Percentiles rank a stretch among this genome's conserved stretches.
Conservation (phyloP, 345 rosid species). For the Nasturtium officinale region DNA sequence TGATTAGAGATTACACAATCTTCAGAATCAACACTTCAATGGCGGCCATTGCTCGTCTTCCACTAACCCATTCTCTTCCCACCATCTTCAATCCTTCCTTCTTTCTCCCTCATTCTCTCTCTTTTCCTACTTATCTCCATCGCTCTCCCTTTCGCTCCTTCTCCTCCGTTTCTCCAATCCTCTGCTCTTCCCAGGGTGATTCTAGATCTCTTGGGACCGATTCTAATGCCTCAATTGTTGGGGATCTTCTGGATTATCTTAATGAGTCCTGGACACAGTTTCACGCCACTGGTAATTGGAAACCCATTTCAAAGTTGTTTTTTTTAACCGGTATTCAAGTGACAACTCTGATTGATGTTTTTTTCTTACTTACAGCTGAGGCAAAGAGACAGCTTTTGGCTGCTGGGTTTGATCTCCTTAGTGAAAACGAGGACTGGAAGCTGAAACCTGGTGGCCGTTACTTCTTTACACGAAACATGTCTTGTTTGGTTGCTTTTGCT, state of each 20-base stretch:
- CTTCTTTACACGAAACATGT: constrained; percentile 93
- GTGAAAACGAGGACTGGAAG: constrained; percentile 85
- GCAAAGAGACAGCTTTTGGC: constrained; percentile 69
- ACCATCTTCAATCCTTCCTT: constrained; percentile 33
- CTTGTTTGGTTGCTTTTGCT: constrained; percentile 91
- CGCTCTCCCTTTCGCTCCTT: constrained; percentile 40
- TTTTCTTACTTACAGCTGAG: constrained; percentile 59
- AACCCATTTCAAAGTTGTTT: neutral
- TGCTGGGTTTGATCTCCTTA: constrained; percentile 74
- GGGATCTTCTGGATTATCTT: constrained; percentile 73
- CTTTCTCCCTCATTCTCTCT: constrained; percentile 31
- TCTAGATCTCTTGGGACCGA: constrained; percentile 25
- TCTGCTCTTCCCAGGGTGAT: constrained; percentile 40
- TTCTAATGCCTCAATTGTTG: constrained; percentile 53
- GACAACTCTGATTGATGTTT: neutral
- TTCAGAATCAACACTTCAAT: constrained; percentile 26
- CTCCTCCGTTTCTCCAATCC: constrained; percentile 45
- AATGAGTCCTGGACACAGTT: constrained; percentile 97
- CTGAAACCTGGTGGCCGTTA: constrained; percentile 91
- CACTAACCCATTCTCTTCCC: constrained; percentile 47
- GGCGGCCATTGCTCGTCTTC: constrained; percentile 56
- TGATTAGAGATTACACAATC: neutral
- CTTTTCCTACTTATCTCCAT: constrained; percentile 34
- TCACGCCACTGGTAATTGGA: constrained; percentile 71
- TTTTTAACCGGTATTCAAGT: neutral